A percentile compares a stretch with the other conserved stretches of the same genome.
Evolutionary conservation across 495 filamentous ascomycete species (phyloP).

Genomic region (Cairneyella variabilis): DNA sequence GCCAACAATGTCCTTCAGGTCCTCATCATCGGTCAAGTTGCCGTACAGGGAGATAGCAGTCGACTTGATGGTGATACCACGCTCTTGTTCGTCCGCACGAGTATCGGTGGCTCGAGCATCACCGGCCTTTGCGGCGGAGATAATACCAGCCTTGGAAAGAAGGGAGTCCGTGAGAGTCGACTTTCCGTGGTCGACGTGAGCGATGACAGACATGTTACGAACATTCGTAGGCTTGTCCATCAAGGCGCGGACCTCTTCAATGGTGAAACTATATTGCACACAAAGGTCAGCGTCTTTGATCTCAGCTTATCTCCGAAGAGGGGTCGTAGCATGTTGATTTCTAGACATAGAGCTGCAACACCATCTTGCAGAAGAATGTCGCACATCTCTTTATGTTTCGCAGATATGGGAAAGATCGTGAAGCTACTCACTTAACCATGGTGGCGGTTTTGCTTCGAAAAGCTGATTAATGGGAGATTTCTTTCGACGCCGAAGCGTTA

Average conservation of each 20-base stretch:
- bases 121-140: slow-evolving; percentile 96
- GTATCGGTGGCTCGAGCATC: slow-evolving; percentile 96
- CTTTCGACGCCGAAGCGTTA: slow-evolving; percentile 22
- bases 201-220: slow-evolving; percentile 99
- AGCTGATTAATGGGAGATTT: slow-evolving; percentile 28
- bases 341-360: too few species aligned
- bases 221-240: slow-evolving; percentile 99
- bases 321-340: too few species aligned
- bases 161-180: slow-evolving; percentile 99
- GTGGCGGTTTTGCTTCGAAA: slow-evolving; percentile 72
- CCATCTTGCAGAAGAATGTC: too few species aligned
- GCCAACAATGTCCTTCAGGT: slow-evolving; percentile 87
- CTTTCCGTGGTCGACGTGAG: slow-evolving; percentile 99
- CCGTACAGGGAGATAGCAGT: slow-evolving; percentile 99
- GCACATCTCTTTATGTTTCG: too few species aligned
- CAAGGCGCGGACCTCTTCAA: slow-evolving; percentile 93
- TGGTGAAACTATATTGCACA: slow-evolving; percentile 78
- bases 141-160: slow-evolving; percentile 98
- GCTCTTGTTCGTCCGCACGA: slow-evolving; percentile 94
- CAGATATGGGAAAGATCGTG: not conserved
- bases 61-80: slow-evolving; percentile 99
- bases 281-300: slow-evolving; percentile 10
- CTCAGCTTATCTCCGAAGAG: slow-evolving; percentile 8
- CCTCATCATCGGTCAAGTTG: slow-evolving; percentile 73
- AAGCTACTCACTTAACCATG: slow-evolving; percentile 95